Evolutionary conservation across 2,329 filamentous ascomycete genomes (phyloP).

Genomic region (Penicillium freii): DNA sequence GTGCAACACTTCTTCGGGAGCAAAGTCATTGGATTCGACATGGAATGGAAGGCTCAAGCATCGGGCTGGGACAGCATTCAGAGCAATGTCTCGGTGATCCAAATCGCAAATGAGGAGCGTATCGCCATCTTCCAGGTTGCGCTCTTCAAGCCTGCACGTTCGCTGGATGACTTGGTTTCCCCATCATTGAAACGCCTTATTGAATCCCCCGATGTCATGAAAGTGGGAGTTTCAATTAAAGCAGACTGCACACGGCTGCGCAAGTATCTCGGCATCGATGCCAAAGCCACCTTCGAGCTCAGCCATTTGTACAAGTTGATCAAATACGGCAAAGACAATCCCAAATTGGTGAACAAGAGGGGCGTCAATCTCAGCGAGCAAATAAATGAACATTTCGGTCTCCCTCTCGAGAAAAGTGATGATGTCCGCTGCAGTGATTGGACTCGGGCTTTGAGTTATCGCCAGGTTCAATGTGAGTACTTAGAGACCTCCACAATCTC

Average conservation of each 20-base stretch:
- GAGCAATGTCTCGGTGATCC: constrained; percentile 75
- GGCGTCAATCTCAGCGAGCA: constrained; percentile 67
- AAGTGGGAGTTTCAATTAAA: constrained; percentile 73
- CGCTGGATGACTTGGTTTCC: constrained; percentile 58
- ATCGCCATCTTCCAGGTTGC: constrained; percentile 82
- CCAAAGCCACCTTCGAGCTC: constrained; percentile 71
- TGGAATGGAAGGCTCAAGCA: constrained; percentile 72
- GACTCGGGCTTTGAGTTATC: constrained; percentile 59
- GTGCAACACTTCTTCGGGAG: constrained; percentile 66
- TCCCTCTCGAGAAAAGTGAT: constrained; percentile 72
- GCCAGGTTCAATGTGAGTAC: constrained; percentile 68
- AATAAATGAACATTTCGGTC: constrained; percentile 66
- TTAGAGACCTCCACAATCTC: neutral
- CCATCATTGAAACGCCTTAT: constrained; percentile 70
- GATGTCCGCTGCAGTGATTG: constrained; percentile 73
- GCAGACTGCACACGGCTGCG: constrained; percentile 68
- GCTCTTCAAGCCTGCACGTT: constrained; percentile 51
- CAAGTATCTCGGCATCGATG: constrained; percentile 63
- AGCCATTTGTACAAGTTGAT: constrained; percentile 79
- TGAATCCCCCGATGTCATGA: constrained; percentile 66
- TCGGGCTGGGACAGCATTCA: constrained; percentile 53
- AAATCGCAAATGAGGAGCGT: constrained; percentile 72
- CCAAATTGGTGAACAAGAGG: constrained; percentile 61
- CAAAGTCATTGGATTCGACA: constrained; percentile 77
- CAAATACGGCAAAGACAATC: constrained; percentile 59